Base-by-base conservation (phyloP, 2,329 filamentous ascomycete genomes). In the Fusarium aywerte region DNA sequence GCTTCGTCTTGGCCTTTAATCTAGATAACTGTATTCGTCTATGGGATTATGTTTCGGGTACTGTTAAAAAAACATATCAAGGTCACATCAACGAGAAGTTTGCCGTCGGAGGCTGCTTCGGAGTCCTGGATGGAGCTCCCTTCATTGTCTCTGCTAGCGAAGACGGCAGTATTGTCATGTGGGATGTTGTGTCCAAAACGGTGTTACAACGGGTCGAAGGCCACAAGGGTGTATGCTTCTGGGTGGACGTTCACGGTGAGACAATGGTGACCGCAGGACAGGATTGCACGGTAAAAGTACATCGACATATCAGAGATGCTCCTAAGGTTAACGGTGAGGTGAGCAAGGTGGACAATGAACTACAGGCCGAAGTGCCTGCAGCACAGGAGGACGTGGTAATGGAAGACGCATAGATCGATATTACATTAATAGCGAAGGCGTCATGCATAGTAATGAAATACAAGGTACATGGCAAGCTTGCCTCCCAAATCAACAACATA, bases 51-150 rank as follows among this genome's bases (percentile, higher is more conserved):
- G 91, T 97, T 10, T 89, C 93, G 35, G 95, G 95, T 9, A 89
- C 89, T 27, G 96, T 96, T 71, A 90, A 97, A 74, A 99, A 99
- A 84, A 99, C 96, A 15, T 99, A 98, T 78, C 93, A 97, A 76
- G 96, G 96, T 1, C 96, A 98, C 74, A 81, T 83, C 54, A 99
- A 99, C 77, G 84, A 88, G 54, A 90, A 90, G 63, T 98, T 91
- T 79, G 95, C 92, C 68, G 84, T 98, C n/a, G 88, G 88, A 4
- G 92, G 93, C 5, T 90, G 90, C 38, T 97, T 98, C 75, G 94
- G 92, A 13, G 84, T 87, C 52, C 72, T 79, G 40, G 79, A 73
- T 13, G 76, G 73, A 5, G 72, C 76, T 23, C 75, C 83, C 0
- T 97, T 97, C 72, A 87, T 94, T 16, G 91, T 89, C 0, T 91